phyloP scores from a whole-genome alignment of 2,329 filamentous ascomycete genomes.

The Colletotrichum caudatum region DNA sequence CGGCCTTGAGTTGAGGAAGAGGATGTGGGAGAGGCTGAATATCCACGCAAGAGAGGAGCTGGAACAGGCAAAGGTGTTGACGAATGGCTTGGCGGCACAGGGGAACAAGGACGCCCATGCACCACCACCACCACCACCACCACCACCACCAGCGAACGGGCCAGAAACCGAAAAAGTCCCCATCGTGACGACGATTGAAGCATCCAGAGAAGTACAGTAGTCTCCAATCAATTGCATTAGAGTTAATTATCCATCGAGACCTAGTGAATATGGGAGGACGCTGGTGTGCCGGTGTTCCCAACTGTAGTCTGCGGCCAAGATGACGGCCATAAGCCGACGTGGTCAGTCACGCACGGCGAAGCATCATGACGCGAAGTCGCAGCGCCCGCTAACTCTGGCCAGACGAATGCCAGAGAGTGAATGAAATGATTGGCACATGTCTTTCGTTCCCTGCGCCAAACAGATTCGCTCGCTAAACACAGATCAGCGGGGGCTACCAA shows the following conservation, averaged over 20 bases:
- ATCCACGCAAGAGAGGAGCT: slow-evolving; percentile 39
- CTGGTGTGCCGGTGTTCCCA: neutral
- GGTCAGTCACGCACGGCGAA: neutral
- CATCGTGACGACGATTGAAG: slow-evolving; percentile 25
- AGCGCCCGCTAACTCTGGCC: neutral
- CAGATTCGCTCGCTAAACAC: neutral
- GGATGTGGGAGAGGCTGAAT: slow-evolving; percentile 69
- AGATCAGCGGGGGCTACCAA: neutral
- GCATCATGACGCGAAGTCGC: neutral
- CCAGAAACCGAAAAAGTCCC: slow-evolving; percentile 5
- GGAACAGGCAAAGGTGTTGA: neutral
- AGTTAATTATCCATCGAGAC: neutral
- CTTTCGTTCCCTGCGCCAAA: slow-evolving; percentile 7
- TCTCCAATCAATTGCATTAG: neutral
- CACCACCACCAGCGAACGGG: neutral
- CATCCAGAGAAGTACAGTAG: slow-evolving; percentile 19
- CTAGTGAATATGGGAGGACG: neutral
- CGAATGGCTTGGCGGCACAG: neutral
- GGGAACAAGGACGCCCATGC: neutral
- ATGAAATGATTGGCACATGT: neutral
- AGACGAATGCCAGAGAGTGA: neutral
- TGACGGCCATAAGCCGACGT: neutral
- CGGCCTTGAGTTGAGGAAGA: slow-evolving; percentile 67
- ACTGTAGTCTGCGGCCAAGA: neutral
- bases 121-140: neutral